A percentile compares a stretch with the other conserved stretches of the same genome.
These are phyloP conservation scores for Talaromyces marneffei DNA, from an alignment of 2,329 filamentous ascomycete genomes.

Conservation along the genomic window DNA sequence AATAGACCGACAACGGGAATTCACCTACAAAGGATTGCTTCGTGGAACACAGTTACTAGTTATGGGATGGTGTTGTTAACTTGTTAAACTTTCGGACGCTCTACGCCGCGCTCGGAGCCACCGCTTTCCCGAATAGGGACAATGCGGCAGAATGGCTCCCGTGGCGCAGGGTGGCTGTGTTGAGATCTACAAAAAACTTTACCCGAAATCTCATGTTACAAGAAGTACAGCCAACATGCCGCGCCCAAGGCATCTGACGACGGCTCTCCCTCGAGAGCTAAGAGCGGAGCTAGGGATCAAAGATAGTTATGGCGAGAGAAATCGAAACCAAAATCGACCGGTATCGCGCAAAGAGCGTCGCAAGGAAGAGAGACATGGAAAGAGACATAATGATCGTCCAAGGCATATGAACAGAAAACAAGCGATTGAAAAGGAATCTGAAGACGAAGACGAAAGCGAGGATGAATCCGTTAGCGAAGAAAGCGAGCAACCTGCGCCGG, in stretches of 20 bases:
- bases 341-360: conserved; percentile 58
- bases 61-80: too few species aligned
- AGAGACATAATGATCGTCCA: conserved; percentile 44
- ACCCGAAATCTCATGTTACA: background rate
- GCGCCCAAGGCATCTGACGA: conserved; percentile 37
- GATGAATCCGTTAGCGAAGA: conserved; percentile 16
- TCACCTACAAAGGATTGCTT: too few species aligned
- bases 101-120: too few species aligned
- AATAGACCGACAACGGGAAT: too few species aligned
- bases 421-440: conserved; percentile 24
- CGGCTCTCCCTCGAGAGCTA: conserved; percentile 35
- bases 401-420: conserved; percentile 19
- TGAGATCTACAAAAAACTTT: background rate
- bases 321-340: conserved; percentile 26
- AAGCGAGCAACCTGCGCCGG: conserved; percentile 11
- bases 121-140: too few species aligned
- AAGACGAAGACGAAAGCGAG: conserved; percentile 18
- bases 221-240: conserved; percentile 14
- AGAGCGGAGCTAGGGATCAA: conserved; percentile 37
- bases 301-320: conserved; percentile 31
- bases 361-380: conserved; percentile 56
- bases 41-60: too few species aligned
- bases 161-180: too few species aligned
- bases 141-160: too few species aligned
- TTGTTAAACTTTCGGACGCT: too few species aligned